Percentiles rank a stretch among this genome's conserved stretches.
These are phyloP conservation scores for Podospora pseudopauciseta DNA, from an alignment of 495 filamentous ascomycete genomes.

Conservation along the genomic window DNA sequence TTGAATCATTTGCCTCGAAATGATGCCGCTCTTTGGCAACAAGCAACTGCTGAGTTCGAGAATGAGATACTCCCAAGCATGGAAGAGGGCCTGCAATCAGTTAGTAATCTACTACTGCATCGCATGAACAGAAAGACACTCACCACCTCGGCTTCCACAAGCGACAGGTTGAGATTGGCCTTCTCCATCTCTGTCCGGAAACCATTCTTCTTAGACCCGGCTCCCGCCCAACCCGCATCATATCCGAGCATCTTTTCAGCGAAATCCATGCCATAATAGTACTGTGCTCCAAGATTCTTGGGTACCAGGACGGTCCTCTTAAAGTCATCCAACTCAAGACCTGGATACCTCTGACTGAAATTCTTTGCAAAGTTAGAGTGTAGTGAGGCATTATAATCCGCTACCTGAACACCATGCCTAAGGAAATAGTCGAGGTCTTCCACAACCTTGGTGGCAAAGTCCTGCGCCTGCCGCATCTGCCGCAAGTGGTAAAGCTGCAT, in stretches of 20 bases:
- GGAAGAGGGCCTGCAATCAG: slow-evolving; percentile 60
- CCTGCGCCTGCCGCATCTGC: slow-evolving; percentile 61
- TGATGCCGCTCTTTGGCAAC: slow-evolving; percentile 51
- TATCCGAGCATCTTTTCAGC: slow-evolving; percentile 71
- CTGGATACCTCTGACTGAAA: slow-evolving; percentile 69
- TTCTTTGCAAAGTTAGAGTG: slow-evolving; percentile 83
- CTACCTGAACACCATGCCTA: slow-evolving; percentile 65
- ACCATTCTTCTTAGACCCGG: slow-evolving; percentile 59
- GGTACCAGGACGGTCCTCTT: slow-evolving; percentile 65
- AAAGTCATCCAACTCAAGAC: slow-evolving; percentile 67
- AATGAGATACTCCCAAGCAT: slow-evolving; percentile 85
- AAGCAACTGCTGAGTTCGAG: slow-evolving; percentile 76
- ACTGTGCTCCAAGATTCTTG: slow-evolving; percentile 63
- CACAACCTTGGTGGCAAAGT: slow-evolving; percentile 63
- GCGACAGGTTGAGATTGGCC: slow-evolving; percentile 84
- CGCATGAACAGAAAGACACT: slow-evolving; percentile 33
- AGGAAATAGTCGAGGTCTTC: slow-evolving; percentile 72
- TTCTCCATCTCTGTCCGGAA: slow-evolving; percentile 74
- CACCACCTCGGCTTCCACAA: slow-evolving; percentile 89
- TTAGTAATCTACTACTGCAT: slow-evolving; percentile 28
- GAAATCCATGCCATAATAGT: slow-evolving; percentile 75
- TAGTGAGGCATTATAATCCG: slow-evolving; percentile 77
- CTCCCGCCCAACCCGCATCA: slow-evolving; percentile 71
- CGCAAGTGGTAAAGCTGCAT: slow-evolving; percentile 82
- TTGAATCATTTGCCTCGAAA: slow-evolving; percentile 60